phyloP scores from a whole-genome alignment of 208 protist species.

The Leishmania arabica region DNA sequence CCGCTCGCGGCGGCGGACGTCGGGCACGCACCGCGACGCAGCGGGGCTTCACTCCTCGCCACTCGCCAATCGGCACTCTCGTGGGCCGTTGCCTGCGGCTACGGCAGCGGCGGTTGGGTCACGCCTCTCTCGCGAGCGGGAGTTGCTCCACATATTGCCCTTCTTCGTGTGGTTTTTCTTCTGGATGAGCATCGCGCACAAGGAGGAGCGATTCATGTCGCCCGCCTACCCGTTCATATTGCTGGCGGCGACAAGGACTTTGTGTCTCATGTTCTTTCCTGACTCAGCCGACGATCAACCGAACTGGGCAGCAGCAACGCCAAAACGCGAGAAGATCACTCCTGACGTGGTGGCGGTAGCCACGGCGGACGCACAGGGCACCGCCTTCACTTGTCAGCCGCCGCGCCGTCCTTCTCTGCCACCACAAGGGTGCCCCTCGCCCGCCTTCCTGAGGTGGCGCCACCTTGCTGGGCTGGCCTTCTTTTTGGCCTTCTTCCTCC shows the following conservation, averaged over 20 bases:
- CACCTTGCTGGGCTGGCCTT: slow-evolving; percentile 27
- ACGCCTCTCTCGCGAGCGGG: slow-evolving; percentile 29
- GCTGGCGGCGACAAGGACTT: slow-evolving; percentile 66
- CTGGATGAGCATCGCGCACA: slow-evolving; percentile 91
- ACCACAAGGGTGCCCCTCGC: background rate
- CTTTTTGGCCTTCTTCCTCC: slow-evolving; percentile 44
- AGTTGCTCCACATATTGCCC: slow-evolving; percentile 68
- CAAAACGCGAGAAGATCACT: too few species aligned
- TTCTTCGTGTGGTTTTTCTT: slow-evolving; percentile 92
- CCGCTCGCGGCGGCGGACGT: background rate
- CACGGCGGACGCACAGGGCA: background rate
- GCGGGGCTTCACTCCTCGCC: slow-evolving; percentile 10
- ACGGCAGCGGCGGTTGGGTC: background rate
- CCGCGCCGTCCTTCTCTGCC: background rate
- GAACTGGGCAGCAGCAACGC: background rate
- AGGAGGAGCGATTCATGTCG: slow-evolving; percentile 96
- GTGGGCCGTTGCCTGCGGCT: background rate
- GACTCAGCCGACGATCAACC: background rate
- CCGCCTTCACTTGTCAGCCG: background rate
- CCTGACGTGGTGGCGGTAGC: too few species aligned
- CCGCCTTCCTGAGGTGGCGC: background rate
- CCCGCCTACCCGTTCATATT: slow-evolving; percentile 93
- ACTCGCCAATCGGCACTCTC: background rate
- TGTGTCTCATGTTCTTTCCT: slow-evolving; percentile 41
- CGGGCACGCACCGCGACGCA: background rate